phyloP scores from a whole-genome alignment of 108 stramenopile species.

The Pseudonitzschia multiseries region DNA sequence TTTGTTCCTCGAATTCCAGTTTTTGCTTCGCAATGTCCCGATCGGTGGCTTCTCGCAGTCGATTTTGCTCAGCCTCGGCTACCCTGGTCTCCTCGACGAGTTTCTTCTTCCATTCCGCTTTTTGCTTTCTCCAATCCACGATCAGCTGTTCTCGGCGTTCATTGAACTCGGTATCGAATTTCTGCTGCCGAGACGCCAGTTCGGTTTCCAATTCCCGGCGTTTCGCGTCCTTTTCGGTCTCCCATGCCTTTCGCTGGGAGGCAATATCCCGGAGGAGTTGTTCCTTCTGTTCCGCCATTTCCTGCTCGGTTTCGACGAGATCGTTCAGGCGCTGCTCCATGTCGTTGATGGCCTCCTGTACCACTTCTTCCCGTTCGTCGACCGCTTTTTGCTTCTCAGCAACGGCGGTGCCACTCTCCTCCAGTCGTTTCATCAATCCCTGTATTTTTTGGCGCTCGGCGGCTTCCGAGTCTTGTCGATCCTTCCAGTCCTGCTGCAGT shows the following conservation, averaged over 20 bases:
- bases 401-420: slow-evolving; percentile 25
- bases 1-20: slow-evolving; percentile 19
- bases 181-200: slow-evolving; percentile 12
- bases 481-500: slow-evolving; percentile 14
- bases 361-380: slow-evolving; percentile 20
- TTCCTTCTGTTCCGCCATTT: slow-evolving; percentile 12
- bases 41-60: slow-evolving; percentile 15
- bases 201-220: slow-evolving; percentile 12
- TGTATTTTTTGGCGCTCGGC: slow-evolving; percentile 38
- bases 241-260: slow-evolving; percentile 11
- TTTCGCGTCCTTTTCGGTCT: slow-evolving; percentile 13
- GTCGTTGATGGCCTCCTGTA: slow-evolving; percentile 27
- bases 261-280: slow-evolving; percentile 23
- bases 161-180: slow-evolving; percentile 22
- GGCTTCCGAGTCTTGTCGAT: slow-evolving; percentile 10
- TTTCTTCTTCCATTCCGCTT: slow-evolving; percentile 35
- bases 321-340: slow-evolving; percentile 22
- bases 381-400: slow-evolving; percentile 34
- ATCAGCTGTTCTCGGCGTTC: slow-evolving; percentile 21
- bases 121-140: slow-evolving; percentile 17
- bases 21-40: background rate
- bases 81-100: slow-evolving; percentile 20
- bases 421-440: slow-evolving; percentile 32
- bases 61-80: slow-evolving; percentile 16
- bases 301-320: slow-evolving; percentile 24